A percentile compares a stretch with the other conserved stretches of the same genome.
Evolutionary conservation across 176 grass and related monocot species (phyloP).

Genomic region (Poa annua): DNA sequence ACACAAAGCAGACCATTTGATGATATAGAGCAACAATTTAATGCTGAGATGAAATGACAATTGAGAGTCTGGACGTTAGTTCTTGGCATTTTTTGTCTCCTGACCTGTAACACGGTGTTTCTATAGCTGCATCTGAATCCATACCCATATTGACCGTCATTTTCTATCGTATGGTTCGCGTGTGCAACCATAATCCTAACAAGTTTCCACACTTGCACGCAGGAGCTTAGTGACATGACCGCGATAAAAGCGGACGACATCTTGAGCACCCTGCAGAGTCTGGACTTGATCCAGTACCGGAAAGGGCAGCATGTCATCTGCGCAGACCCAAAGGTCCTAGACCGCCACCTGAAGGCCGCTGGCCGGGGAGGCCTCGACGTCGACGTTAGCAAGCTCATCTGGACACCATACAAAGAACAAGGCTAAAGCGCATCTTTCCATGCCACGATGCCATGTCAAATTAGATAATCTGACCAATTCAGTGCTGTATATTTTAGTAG

Average conservation of each 20-base stretch:
- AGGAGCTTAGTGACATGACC: conserved; percentile 99
- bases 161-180: conserved; percentile 1
- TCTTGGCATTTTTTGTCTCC: conserved; percentile 18
- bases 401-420: conserved; percentile 99
- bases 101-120: conserved; percentile 16
- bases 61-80: conserved; percentile 36
- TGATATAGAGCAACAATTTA: conserved; percentile 27
- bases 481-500: conserved; percentile 46
- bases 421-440: conserved; percentile 39
- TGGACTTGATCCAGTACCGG: conserved; percentile 90
- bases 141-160: background rate
- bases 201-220: conserved; percentile 19
- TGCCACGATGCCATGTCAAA: background rate
- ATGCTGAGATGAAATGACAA: too few species aligned
- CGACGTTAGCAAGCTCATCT: conserved; percentile 94
- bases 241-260: conserved; percentile 94
- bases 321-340: conserved; percentile 89
- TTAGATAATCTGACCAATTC: conserved; percentile 48
- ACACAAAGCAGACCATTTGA: conserved; percentile 31
- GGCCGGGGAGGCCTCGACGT: conserved; percentile 88
- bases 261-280: conserved; percentile 81
- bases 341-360: conserved; percentile 90
- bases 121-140: conserved; percentile 18
- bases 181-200: background rate
- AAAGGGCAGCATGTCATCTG: conserved; percentile 98